These are phyloP conservation scores for Lenzites betulinus DNA, from an alignment of 768 basidiomycete genomes.

Conservation along the genomic window DNA sequence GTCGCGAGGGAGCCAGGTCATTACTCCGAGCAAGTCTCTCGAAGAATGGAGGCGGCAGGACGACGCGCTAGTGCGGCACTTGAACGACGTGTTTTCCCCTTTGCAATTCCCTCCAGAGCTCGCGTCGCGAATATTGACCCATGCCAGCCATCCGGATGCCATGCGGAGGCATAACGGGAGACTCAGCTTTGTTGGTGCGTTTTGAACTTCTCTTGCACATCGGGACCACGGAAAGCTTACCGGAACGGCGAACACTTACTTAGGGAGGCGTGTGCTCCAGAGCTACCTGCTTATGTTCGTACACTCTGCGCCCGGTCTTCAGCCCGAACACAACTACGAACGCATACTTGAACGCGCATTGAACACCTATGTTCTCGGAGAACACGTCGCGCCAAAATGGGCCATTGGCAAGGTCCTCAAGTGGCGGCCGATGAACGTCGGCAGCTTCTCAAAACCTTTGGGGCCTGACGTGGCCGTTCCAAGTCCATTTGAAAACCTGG, in stretches of 20 bases:
- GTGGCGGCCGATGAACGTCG: constrained; percentile 59
- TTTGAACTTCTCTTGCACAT: not conserved
- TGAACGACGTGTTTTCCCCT: constrained; percentile 62
- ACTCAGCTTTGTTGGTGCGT: constrained; percentile 71
- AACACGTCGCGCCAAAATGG: constrained; percentile 77
- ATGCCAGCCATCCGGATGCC: constrained; percentile 71
- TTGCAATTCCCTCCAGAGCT: constrained; percentile 72
- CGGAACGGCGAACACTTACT: not conserved
- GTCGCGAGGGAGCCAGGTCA: not conserved
- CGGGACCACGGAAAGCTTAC: not conserved
- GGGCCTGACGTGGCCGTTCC: constrained; percentile 15
- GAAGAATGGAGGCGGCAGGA: constrained; percentile 16
- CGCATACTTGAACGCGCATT: constrained; percentile 56
- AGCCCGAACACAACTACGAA: constrained; percentile 57
- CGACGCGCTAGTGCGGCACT: constrained; percentile 47
- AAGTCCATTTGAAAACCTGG: constrained; percentile 15
- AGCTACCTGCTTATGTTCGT: constrained; percentile 76
- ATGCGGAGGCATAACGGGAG: constrained; percentile 70
- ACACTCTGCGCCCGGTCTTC: constrained; percentile 49
- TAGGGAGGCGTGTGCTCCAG: constrained; percentile 78
- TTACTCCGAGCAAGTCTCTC: constrained; percentile 10
- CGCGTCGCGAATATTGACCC: constrained; percentile 74
- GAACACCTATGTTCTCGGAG: constrained; percentile 71
- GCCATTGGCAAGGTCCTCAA: constrained; percentile 69
- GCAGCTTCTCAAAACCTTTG: constrained; percentile 16